These are phyloP conservation scores for Verticillium longisporum DNA, from an alignment of 2,329 filamentous ascomycete species.

Conservation along the genomic window DNA sequence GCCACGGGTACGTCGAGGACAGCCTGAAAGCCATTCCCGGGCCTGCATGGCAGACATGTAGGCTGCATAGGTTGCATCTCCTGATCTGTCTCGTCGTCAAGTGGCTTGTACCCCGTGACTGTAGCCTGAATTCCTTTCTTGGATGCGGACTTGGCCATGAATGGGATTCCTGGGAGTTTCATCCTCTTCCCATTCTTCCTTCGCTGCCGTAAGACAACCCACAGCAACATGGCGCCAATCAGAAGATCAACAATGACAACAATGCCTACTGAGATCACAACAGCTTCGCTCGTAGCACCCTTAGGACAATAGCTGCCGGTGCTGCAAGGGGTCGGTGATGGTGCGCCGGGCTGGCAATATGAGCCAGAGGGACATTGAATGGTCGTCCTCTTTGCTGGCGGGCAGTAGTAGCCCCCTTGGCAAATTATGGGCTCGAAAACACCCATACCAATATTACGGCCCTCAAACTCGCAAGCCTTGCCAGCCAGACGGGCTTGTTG, in stretches of 20 bases:
- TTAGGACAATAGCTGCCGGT: conserved; percentile 37
- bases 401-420: conserved; percentile 41
- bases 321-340: conserved; percentile 38
- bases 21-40: conserved; percentile 28
- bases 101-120: conserved; percentile 25
- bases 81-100: conserved; percentile 23
- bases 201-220: conserved; percentile 21
- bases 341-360: conserved; percentile 44
- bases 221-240: conserved; percentile 25
- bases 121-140: conserved; percentile 18
- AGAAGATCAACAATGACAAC: conserved; percentile 37
- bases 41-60: conserved; percentile 18
- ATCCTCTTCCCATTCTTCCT: conserved; percentile 15
- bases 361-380: conserved; percentile 36
- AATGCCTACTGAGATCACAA: conserved; percentile 34
- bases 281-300: conserved; percentile 32
- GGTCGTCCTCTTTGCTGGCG: conserved; percentile 18
- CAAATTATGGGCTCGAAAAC: conserved; percentile 46
- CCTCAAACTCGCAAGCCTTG: conserved; percentile 21
- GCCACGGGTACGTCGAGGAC: conserved; percentile 17
- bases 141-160: conserved; percentile 6
- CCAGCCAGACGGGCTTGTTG: conserved; percentile 27
- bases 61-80: conserved; percentile 27
- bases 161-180: background rate
- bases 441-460: conserved; percentile 32